Percentiles rank a stretch among this genome's conserved stretches.
Conservation (phyloP, 805 yeast genomes). For the Metschnikowia continentalis region DNA sequence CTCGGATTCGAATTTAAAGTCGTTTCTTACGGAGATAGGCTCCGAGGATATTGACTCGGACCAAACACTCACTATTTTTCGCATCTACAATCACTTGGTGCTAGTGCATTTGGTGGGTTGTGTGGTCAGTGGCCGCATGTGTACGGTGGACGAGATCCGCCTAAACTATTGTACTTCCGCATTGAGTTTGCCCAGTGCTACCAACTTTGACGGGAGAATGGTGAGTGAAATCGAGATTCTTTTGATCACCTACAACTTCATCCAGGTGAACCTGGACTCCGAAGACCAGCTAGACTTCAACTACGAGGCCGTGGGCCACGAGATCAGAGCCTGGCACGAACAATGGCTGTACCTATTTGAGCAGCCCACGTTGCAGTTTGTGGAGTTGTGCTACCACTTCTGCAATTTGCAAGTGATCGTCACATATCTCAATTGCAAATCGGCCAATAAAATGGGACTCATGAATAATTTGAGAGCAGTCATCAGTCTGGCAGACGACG, state of each 20-base stretch:
- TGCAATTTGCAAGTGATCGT: conserved; percentile 49
- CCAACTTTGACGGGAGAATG: conserved; percentile 81
- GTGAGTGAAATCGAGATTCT: conserved; percentile 69
- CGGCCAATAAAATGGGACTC: background rate
- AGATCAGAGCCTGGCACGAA: conserved; percentile 56
- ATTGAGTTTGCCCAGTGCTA: conserved; percentile 53
- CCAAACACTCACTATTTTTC: conserved; percentile 50
- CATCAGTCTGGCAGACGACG: conserved; percentile 23
- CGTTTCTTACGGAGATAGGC: conserved; percentile 10
- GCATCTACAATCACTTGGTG: conserved; percentile 70
- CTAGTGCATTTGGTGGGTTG: conserved; percentile 66
- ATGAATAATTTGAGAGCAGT: conserved; percentile 22
- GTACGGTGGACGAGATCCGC: conserved; percentile 56
- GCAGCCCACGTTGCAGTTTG: conserved; percentile 71
- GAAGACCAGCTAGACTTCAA: conserved; percentile 18
- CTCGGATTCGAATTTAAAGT: conserved; percentile 3
- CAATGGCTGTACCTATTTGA: conserved; percentile 67
- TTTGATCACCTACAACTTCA: conserved; percentile 52
- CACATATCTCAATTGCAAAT: conserved; percentile 22
- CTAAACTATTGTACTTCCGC: conserved; percentile 56
- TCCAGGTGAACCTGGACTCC: conserved; percentile 36
- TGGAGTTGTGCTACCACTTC: conserved; percentile 66
- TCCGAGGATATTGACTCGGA: conserved; percentile 27
- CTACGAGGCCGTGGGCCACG: conserved; percentile 39
- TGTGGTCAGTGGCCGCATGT: conserved; percentile 60